phyloP scores from a whole-genome alignment of 2,329 filamentous ascomycete genomes.

The Nigrospora oryzae region DNA sequence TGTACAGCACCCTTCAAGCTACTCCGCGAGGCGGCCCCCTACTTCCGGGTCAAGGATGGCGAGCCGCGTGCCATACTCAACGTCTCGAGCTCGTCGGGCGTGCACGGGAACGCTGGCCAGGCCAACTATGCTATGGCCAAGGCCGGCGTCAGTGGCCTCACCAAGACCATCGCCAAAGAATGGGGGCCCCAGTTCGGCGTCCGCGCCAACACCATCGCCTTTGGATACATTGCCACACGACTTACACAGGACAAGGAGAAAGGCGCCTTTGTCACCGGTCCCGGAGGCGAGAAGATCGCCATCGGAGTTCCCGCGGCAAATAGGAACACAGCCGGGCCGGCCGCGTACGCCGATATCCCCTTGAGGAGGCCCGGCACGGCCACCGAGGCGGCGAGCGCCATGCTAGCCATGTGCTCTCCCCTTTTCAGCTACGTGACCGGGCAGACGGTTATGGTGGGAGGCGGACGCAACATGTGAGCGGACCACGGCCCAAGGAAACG shows the following conservation, averaged over 20 bases:
- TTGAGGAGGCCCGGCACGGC: constrained; percentile 68
- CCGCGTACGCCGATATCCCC: constrained; percentile 62
- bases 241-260: constrained; percentile 79
- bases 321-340: constrained; percentile 28
- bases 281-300: constrained; percentile 66
- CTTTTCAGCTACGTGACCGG: constrained; percentile 78
- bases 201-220: constrained; percentile 74
- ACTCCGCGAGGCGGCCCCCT: constrained; percentile 70
- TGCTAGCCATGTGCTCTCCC: constrained; percentile 73
- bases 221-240: constrained; percentile 72
- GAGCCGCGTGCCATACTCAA: constrained; percentile 74
- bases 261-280: constrained; percentile 69
- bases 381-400: constrained; percentile 69
- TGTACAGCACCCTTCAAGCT: constrained; percentile 81
- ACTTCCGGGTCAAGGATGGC: constrained; percentile 80
- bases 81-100: constrained; percentile 71
- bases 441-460: constrained; percentile 81
- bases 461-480: constrained; percentile 54
- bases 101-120: constrained; percentile 86
- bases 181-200: constrained; percentile 83
- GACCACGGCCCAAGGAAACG: too few species aligned
- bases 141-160: constrained; percentile 73
- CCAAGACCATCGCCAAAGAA: constrained; percentile 86
- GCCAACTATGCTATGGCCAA: constrained; percentile 83
- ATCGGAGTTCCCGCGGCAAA: constrained; percentile 65